These are phyloP conservation scores for Multifurca ochricompacta DNA, from an alignment of 768 basidiomycete genomes.

Conservation along the genomic window DNA sequence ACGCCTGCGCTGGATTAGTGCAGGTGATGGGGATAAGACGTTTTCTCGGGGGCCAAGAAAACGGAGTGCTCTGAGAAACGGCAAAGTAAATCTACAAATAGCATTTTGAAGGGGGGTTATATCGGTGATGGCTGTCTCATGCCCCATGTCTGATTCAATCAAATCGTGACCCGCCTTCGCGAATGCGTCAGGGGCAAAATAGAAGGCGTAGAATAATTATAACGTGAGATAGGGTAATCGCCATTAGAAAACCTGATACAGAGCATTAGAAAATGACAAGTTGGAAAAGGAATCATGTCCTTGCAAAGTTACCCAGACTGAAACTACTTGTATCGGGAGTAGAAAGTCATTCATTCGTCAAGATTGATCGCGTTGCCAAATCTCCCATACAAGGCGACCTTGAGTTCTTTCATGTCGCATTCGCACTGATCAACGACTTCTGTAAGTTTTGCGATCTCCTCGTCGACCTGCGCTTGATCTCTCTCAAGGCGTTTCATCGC, in stretches of 20 bases:
- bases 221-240: not conserved
- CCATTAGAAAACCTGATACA: not conserved
- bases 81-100: not conserved
- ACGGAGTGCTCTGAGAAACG: not conserved
- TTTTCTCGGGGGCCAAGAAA: no score
- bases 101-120: not conserved
- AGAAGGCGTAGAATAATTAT: not conserved
- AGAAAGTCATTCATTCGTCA: constrained; percentile 47
- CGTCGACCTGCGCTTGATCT: constrained; percentile 54
- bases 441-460: constrained; percentile 44
- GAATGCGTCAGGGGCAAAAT: not conserved
- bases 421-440: constrained; percentile 57
- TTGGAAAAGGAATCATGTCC: not conserved
- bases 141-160: not conserved
- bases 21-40: not conserved
- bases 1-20: not conserved
- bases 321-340: not conserved
- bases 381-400: constrained; percentile 76
- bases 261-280: not conserved
- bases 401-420: constrained; percentile 70
- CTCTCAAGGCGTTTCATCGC: constrained; percentile 67
- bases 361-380: constrained; percentile 92
- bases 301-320: not conserved
- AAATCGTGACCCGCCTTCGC: not conserved
- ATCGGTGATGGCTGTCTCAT: not conserved